These are phyloP conservation scores for Gnetum montanum DNA, from an alignment of 75 land plant genomes.

Conservation along the genomic window DNA sequence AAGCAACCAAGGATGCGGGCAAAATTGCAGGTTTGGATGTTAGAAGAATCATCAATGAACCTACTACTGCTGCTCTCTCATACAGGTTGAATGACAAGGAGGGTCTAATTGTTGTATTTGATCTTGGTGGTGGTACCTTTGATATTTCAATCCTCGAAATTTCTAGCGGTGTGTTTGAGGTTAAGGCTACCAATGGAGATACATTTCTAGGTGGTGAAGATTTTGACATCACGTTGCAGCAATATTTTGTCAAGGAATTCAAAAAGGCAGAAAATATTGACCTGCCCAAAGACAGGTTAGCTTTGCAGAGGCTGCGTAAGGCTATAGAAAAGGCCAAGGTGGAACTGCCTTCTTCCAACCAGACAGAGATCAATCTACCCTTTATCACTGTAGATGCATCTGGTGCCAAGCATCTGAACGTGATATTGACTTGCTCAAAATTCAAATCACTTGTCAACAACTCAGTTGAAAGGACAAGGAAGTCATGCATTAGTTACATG, in stretches of 20 bases:
- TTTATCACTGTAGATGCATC: constrained; percentile 60
- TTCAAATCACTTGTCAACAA: constrained; percentile 36
- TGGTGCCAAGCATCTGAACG: constrained; percentile 52
- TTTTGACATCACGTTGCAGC: constrained; percentile 43
- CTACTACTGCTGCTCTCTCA: constrained; percentile 65
- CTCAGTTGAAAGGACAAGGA: constrained; percentile 41
- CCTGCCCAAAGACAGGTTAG: constrained; percentile 36
- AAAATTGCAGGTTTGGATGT: constrained; percentile 66
- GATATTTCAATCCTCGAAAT: constrained; percentile 65
- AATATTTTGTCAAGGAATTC: constrained; percentile 37
- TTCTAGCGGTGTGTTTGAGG: constrained; percentile 70
- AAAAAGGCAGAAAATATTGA: constrained; percentile 41
- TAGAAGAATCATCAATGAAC: constrained; percentile 55
- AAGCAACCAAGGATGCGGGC: constrained; percentile 74
- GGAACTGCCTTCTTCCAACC: constrained; percentile 51
- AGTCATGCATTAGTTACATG: no score
- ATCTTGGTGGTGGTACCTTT: constrained; percentile 69
- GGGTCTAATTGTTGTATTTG: constrained; percentile 56
- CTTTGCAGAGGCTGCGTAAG: constrained; percentile 46
- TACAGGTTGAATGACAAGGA: constrained; percentile 65
- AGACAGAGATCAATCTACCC: constrained; percentile 50
- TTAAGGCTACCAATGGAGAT: constrained; percentile 60
- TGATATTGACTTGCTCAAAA: constrained; percentile 47
- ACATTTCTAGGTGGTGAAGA: constrained; percentile 65
- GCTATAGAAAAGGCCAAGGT: constrained; percentile 62